Evolutionary conservation across 805 yeast genomes (phyloP).

Genomic region (Candida hungchunana): DNA sequence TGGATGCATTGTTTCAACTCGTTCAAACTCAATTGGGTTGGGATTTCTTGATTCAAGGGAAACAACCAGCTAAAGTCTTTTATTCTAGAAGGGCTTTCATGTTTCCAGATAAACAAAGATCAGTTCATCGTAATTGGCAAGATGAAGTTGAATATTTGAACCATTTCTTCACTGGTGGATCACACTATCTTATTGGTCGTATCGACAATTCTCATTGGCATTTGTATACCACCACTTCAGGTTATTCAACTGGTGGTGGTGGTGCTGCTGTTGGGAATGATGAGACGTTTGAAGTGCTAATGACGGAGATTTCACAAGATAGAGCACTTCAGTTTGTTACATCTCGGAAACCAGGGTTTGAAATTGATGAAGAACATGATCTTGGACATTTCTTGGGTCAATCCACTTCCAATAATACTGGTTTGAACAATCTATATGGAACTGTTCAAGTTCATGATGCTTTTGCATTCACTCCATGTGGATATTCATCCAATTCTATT

Average conservation of each 20-base stretch:
- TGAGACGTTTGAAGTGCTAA: constrained; percentile 82
- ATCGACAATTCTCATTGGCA: constrained; percentile 87
- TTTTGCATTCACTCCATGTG: constrained; percentile 91
- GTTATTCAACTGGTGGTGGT: constrained; percentile 5
- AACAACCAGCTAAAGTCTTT: constrained; percentile 60
- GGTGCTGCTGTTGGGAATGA: constrained; percentile 31
- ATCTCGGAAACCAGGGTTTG: constrained; percentile 37
- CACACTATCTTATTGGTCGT: constrained; percentile 76
- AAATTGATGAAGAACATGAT: constrained; percentile 46
- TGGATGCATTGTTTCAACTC: constrained; percentile 57
- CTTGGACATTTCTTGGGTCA: constrained; percentile 83
- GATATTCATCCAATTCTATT: constrained; percentile 85
- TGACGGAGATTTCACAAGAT: constrained; percentile 72
- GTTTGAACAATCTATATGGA: constrained; percentile 58
- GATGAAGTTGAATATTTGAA: constrained; percentile 72
- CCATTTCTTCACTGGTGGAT: constrained; percentile 55
- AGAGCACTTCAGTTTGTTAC: constrained; percentile 57
- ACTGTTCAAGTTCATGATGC: constrained; percentile 64
- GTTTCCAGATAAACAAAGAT: constrained; percentile 83
- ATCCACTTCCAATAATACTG: constrained; percentile 58
- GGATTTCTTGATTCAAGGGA: constrained; percentile 29
- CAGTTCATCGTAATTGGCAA: constrained; percentile 81
- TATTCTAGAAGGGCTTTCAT: constrained; percentile 89
- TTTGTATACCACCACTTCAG: constrained; percentile 60
- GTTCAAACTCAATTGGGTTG: constrained; percentile 39